Percentiles rank a stretch among this genome's conserved stretches.
Conservation (phyloP, 2,329 filamentous ascomycete species). For the Ophiosphaerella narmari region DNA sequence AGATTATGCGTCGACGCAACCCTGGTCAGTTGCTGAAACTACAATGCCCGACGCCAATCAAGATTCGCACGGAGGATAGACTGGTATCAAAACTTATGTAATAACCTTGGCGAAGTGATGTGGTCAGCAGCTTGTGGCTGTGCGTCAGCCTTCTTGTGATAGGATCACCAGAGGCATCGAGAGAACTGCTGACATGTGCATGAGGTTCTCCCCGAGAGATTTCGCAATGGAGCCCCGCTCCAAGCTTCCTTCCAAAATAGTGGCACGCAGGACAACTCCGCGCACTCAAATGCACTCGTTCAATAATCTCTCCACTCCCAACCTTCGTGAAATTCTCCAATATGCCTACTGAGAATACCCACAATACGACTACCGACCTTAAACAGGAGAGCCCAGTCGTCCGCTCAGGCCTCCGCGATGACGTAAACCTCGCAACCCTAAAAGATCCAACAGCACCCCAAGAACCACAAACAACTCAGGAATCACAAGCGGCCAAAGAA, state of each 20-base stretch:
- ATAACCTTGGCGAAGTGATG: constrained; percentile 13
- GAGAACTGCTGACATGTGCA: constrained; percentile 11
- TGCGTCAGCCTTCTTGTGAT: constrained; percentile 13
- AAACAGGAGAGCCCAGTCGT: constrained; percentile 13
- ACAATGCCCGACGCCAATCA: constrained; percentile 10
- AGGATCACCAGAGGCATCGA: constrained; percentile 12
- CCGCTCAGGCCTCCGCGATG: constrained; percentile 14
- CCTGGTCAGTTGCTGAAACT: constrained; percentile 1
- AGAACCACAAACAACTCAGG: constrained; percentile 13
- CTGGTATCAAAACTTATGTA: constrained; percentile 13
- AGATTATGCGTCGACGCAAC: too few species aligned
- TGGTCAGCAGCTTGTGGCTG: constrained; percentile 15
- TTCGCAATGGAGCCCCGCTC: constrained; percentile 13
- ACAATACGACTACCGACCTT: constrained; percentile 14
- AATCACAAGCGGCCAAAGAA: constrained; percentile 15
- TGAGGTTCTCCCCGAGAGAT: constrained; percentile 8
- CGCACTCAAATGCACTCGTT: constrained; percentile 12
- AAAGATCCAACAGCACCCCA: constrained; percentile 15
- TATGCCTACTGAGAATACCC: constrained; percentile 16
- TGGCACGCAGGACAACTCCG: constrained; percentile 10
- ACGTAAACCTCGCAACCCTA: constrained; percentile 13
- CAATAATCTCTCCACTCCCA: constrained; percentile 15
- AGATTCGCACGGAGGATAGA: constrained; percentile 10
- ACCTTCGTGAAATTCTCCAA: too few species aligned
- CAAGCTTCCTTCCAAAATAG: constrained; percentile 12